phyloP scores from a whole-genome alignment of 768 basidiomycete species.

The Albatrellus ellisii region DNA sequence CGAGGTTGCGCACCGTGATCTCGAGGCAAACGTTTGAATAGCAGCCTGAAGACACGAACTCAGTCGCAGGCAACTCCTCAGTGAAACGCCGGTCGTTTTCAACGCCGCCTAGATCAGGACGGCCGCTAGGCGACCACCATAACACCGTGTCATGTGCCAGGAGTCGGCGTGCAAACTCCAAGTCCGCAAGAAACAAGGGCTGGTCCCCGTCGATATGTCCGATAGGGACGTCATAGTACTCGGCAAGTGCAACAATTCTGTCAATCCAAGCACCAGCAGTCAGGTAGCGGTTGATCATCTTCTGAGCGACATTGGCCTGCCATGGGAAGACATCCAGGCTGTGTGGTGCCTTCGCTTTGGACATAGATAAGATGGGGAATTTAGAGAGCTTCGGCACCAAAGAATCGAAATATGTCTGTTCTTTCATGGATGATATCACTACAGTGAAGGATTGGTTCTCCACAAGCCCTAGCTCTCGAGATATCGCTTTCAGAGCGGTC shows the following conservation, averaged over 20 bases:
- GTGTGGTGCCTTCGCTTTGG: slow-evolving; percentile 63
- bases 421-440: slow-evolving; percentile 78
- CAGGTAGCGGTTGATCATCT: slow-evolving; percentile 79
- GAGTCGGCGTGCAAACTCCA: slow-evolving; percentile 82
- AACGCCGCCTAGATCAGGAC: slow-evolving; percentile 86
- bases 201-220: slow-evolving; percentile 90
- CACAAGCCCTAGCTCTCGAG: slow-evolving; percentile 69
- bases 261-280: slow-evolving; percentile 69
- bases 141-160: slow-evolving; percentile 81
- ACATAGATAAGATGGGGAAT: slow-evolving; percentile 84
- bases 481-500: slow-evolving; percentile 76
- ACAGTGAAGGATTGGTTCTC: slow-evolving; percentile 65
- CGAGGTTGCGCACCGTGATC: slow-evolving; percentile 80
- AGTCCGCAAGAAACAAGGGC: slow-evolving; percentile 75
- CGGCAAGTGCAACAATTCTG: slow-evolving; percentile 62
- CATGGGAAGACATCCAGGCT: slow-evolving; percentile 78
- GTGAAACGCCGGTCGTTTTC: slow-evolving; percentile 72
- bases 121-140: slow-evolving; percentile 91
- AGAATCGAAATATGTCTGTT: slow-evolving; percentile 71
- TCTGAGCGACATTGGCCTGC: slow-evolving; percentile 71
- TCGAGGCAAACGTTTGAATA: slow-evolving; percentile 92
- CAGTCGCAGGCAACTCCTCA: slow-evolving; percentile 73
- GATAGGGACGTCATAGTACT: slow-evolving; percentile 87
- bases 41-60: slow-evolving; percentile 73
- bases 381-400: slow-evolving; percentile 56